phyloP scores from a whole-genome alignment of 1,284 basidiomycete genomes.

The Grifola frondosa region DNA sequence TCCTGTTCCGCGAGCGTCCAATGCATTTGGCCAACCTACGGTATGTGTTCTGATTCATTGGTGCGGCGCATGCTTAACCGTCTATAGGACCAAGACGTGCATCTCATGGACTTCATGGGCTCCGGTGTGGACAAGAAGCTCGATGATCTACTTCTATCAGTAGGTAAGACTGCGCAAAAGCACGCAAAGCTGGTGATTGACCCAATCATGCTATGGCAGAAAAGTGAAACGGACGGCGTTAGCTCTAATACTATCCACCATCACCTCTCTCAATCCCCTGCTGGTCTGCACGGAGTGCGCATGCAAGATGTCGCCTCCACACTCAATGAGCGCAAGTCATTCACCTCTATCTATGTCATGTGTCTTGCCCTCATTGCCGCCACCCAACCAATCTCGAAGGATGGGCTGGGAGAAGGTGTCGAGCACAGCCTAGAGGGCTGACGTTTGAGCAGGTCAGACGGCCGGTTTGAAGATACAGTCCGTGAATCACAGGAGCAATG shows the following conservation, averaged over 20 bases:
- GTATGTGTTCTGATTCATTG: too few species aligned
- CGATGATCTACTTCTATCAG: constrained; percentile 77
- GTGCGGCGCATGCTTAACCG: constrained; percentile 64
- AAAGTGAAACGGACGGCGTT: constrained; percentile 70
- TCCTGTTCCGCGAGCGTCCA: too few species aligned
- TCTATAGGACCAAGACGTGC: constrained; percentile 64
- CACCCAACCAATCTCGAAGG: constrained; percentile 70
- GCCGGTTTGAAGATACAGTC: constrained; percentile 67
- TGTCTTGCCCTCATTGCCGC: constrained; percentile 82
- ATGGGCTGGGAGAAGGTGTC: constrained; percentile 73
- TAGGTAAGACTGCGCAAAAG: constrained; percentile 85
- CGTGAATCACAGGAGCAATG: constrained; percentile 76
- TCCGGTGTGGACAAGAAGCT: constrained; percentile 73
- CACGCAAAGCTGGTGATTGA: constrained; percentile 85
- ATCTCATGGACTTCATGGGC: constrained; percentile 67
- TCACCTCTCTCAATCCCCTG: constrained; percentile 48
- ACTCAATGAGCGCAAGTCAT: constrained; percentile 74
- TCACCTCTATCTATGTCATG: constrained; percentile 86
- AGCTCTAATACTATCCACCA: constrained; percentile 50
- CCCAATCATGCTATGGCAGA: constrained; percentile 86
- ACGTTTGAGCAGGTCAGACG: constrained; percentile 84
- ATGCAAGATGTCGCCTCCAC: constrained; percentile 56
- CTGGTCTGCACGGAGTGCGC: constrained; percentile 38
- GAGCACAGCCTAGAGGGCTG: constrained; percentile 78
- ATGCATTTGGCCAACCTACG: too few species aligned